These are phyloP conservation scores for Mimosa bimucronata DNA, from an alignment of 306 rosid genomes.

Conservation along the genomic window DNA sequence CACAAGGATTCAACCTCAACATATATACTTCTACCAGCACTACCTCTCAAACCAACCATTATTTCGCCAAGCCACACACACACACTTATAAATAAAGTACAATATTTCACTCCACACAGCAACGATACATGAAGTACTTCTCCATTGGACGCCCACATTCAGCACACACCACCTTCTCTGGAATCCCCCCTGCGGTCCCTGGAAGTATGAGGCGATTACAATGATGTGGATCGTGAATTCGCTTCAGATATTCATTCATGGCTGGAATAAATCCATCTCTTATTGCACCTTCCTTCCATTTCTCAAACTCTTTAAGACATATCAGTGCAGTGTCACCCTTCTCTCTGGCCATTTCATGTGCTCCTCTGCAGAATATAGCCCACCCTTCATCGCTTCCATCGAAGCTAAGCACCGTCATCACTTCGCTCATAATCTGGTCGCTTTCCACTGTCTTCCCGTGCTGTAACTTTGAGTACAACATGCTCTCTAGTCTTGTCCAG, in stretches of 20 bases:
- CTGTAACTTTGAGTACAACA: slow-evolving; percentile 31
- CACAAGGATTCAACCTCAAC: not conserved
- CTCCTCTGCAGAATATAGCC: slow-evolving; percentile 34
- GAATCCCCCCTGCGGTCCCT: slow-evolving; percentile 34
- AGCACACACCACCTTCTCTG: slow-evolving; percentile 37
- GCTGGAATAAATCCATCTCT: slow-evolving; percentile 20
- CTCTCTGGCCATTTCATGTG: slow-evolving; percentile 26
- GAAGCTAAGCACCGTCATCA: slow-evolving; percentile 33
- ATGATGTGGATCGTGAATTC: slow-evolving; percentile 29
- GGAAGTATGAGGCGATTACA: slow-evolving; percentile 40
- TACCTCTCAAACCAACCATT: too few relatives aligned
- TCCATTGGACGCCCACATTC: slow-evolving; percentile 41
- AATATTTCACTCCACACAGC: slow-evolving; percentile 28
- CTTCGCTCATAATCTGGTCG: slow-evolving; percentile 20
- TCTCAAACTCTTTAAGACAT: not conserved
- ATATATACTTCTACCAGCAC: not conserved
- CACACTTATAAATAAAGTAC: too few relatives aligned
- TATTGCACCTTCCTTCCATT: not conserved
- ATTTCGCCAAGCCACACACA: too few relatives aligned
- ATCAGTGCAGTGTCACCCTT: not conserved
- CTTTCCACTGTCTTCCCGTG: slow-evolving; percentile 23
- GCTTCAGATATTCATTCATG: not conserved
- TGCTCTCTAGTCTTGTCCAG: slow-evolving; percentile 39
- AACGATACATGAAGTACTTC: slow-evolving; percentile 39
- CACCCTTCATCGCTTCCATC: slow-evolving; percentile 38